phyloP scores from a whole-genome alignment of 352 stramenopile genomes.

The Globisporangium barbulae region DNA sequence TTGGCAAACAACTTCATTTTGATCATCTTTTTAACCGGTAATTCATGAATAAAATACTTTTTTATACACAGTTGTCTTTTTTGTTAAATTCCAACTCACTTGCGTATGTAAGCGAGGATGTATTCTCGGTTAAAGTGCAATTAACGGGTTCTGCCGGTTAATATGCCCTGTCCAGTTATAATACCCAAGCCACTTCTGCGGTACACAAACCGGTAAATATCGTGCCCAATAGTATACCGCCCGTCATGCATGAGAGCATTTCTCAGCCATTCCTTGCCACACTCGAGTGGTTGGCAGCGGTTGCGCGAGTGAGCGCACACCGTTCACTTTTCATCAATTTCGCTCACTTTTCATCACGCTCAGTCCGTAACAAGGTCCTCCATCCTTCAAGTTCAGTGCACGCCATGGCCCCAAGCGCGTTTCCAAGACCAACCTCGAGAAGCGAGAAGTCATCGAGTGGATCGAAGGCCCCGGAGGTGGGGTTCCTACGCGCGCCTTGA shows the following conservation, averaged over 20 bases:
- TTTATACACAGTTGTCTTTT: too few relatives aligned
- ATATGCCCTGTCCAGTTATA: background rate
- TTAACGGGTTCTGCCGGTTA: too few relatives aligned
- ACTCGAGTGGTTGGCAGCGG: background rate
- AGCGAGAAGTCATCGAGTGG: constrained; percentile 17
- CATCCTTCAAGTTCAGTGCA: constrained; percentile 6
- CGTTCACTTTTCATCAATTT: background rate
- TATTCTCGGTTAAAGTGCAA: too few relatives aligned
- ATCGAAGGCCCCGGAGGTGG: constrained; percentile 13
- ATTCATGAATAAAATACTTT: too few relatives aligned
- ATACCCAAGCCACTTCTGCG: background rate
- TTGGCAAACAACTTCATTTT: too few relatives aligned
- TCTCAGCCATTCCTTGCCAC: background rate
- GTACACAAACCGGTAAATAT: background rate
- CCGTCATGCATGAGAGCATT: background rate
- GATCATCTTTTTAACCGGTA: too few relatives aligned
- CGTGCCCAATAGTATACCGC: background rate
- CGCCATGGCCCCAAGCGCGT: constrained; percentile 1
- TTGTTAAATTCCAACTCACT: too few relatives aligned
- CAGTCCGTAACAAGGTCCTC: background rate
- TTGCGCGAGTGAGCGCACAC: background rate
- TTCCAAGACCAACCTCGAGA: constrained; percentile 18
- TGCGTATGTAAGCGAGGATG: too few relatives aligned
- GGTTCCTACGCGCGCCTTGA: constrained; percentile 11
- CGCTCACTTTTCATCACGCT: constrained; percentile 3